Evolutionary conservation across 1,284 basidiomycete genomes (phyloP).

Genomic region (Cutaneotrichosporon mucoides): DNA sequence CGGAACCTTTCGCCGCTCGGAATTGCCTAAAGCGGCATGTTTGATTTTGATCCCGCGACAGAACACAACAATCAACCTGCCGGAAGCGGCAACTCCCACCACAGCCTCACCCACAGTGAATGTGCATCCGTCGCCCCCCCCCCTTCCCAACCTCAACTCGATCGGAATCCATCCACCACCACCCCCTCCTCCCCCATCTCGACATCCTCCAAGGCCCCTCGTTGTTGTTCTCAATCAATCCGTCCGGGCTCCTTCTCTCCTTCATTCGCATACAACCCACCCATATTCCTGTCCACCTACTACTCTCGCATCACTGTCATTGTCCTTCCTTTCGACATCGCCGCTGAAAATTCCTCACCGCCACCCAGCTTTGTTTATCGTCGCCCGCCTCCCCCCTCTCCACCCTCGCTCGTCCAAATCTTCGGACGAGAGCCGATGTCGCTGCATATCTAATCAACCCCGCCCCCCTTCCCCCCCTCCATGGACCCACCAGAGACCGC

Average conservation of each 20-base stretch:
- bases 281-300: background rate
- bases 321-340: background rate
- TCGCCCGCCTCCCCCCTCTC: background rate
- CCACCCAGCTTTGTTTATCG: conserved; percentile 1
- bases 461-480: background rate
- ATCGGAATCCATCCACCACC: no score
- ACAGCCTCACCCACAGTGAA: no score
- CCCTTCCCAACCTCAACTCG: no score
- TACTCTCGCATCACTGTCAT: background rate
- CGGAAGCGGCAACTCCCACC: no score
- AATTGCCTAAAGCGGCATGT: conserved; percentile 4
- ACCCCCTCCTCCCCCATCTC: no score
- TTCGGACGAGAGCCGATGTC: no score
- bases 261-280: background rate
- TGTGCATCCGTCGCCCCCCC: no score
- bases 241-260: background rate
- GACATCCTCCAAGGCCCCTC: no score
- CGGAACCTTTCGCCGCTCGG: background rate
- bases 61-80: background rate
- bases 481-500: conserved; percentile 4
- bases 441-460: no score
- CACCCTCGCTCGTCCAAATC: background rate
- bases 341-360: background rate
- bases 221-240: no score
- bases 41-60: background rate